A percentile compares a stretch with the other conserved stretches of the same genome.
Evolutionary conservation across 169 alveolate genomes (phyloP).

Genomic region (Plasmodium malariae): DNA sequence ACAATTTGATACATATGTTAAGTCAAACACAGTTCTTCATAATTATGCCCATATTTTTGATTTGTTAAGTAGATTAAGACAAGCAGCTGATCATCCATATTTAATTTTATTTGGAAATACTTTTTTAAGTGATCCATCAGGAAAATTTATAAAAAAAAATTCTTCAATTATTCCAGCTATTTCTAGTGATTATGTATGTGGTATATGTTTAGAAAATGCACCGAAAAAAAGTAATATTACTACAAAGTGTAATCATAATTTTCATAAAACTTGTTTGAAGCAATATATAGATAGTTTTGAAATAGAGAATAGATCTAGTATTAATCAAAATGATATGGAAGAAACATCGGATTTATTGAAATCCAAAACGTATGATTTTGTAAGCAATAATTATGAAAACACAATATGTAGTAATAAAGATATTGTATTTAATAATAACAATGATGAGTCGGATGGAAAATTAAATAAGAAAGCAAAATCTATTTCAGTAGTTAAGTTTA

Average conservation of each 20-base stretch:
- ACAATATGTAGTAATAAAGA: not conserved
- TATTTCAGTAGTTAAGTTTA: slow-evolving; percentile 76
- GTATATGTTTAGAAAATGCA: slow-evolving; percentile 85
- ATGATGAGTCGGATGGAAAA: slow-evolving; percentile 23
- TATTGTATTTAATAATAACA: slow-evolving; percentile 35
- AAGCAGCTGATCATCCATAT: slow-evolving; percentile 94
- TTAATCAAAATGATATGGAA: not conserved
- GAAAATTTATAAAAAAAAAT: slow-evolving; percentile 76
- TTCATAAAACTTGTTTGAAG: slow-evolving; percentile 87
- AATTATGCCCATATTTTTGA: slow-evolving; percentile 94
- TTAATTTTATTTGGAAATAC: slow-evolving; percentile 90
- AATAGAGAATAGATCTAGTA: slow-evolving; percentile 61
- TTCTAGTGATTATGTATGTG: slow-evolving; percentile 79
- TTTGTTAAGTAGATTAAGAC: slow-evolving; percentile 90
- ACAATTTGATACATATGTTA: slow-evolving; percentile 86
- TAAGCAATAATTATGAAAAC: not conserved
- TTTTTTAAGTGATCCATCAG: slow-evolving; percentile 79
- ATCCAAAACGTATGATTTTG: not conserved
- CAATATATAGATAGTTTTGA: slow-evolving; percentile 87
- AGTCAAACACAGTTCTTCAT: slow-evolving; percentile 90
- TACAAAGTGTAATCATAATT: slow-evolving; percentile 90
- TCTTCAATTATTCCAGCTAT: slow-evolving; percentile 78
- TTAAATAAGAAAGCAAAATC: slow-evolving; percentile 62
- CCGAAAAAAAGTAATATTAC: slow-evolving; percentile 78
- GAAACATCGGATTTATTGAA: not conserved